Percentiles rank a stretch among this genome's conserved stretches.
phyloP scores from a whole-genome alignment of 2,329 filamentous ascomycete species.

The Xylaria hypoxylon region DNA sequence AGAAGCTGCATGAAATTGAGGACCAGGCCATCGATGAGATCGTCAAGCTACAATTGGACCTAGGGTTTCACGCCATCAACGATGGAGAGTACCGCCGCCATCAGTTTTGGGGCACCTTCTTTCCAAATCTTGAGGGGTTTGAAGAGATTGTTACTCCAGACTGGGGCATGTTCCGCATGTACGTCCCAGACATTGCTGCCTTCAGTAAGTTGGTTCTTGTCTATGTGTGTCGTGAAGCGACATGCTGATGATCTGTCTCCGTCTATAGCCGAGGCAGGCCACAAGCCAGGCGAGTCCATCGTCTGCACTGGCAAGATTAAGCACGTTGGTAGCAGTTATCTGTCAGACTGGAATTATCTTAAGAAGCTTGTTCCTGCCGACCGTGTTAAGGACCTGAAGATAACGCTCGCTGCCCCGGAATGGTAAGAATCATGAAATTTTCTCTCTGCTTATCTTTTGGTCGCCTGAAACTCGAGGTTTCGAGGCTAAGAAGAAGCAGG shows the following conservation, averaged over 20 bases:
- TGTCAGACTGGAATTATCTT: constrained; percentile 57
- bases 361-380: constrained; percentile 66
- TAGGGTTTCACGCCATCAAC: constrained; percentile 74
- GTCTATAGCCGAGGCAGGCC: constrained; percentile 55
- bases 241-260: constrained; percentile 17
- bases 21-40: constrained; percentile 73
- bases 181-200: constrained; percentile 62
- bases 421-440: constrained; percentile 49
- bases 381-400: constrained; percentile 67
- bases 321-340: constrained; percentile 58
- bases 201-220: constrained; percentile 52
- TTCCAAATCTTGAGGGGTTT: constrained; percentile 57
- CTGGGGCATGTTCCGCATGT: constrained; percentile 64
- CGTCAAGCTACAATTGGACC: constrained; percentile 74
- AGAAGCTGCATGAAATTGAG: constrained; percentile 64
- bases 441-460: not conserved
- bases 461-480: not conserved
- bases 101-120: constrained; percentile 64
- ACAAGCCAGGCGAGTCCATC: constrained; percentile 60
- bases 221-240: not conserved
- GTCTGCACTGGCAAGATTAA: constrained; percentile 61
- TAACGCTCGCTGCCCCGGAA: constrained; percentile 65
- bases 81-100: constrained; percentile 54
- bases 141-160: constrained; percentile 62
- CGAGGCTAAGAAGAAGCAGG: constrained; percentile 38